Conservation (phyloP, 768 basidiomycete species). For the Rhizopogon roseolus region DNA sequence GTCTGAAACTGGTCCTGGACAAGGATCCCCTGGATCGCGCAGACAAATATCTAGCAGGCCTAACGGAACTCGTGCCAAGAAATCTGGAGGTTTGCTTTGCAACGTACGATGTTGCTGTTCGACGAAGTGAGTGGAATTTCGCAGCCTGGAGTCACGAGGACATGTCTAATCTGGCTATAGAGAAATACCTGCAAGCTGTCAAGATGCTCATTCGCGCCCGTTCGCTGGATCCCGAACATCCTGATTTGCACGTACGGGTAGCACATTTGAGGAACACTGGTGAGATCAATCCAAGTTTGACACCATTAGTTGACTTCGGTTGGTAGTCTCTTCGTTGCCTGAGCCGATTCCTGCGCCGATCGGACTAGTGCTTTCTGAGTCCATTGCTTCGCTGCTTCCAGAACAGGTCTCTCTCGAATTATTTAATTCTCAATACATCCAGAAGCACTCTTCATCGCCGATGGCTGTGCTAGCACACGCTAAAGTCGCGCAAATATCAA, state of each 20-base stretch:
- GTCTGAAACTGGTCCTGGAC: constrained; percentile 59
- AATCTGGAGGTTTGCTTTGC: constrained; percentile 70
- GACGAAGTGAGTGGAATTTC: constrained; percentile 58
- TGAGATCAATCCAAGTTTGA: constrained; percentile 23
- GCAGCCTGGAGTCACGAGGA: not conserved
- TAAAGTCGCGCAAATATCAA: constrained; percentile 44
- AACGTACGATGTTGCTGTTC: constrained; percentile 76
- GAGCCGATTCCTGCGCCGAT: constrained; percentile 42
- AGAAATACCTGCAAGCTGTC: constrained; percentile 76
- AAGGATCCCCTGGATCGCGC: constrained; percentile 73
- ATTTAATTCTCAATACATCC: constrained; percentile 74
- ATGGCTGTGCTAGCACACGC: constrained; percentile 61
- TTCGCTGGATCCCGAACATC: constrained; percentile 46
- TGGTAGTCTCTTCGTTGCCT: constrained; percentile 39
- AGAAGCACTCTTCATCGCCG: constrained; percentile 48
- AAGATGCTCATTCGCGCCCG: constrained; percentile 59
- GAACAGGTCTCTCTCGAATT: constrained; percentile 53
- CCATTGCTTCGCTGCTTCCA: constrained; percentile 50
- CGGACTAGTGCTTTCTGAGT: constrained; percentile 43
- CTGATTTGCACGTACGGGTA: constrained; percentile 69
- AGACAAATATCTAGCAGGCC: constrained; percentile 59
- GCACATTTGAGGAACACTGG: constrained; percentile 58
- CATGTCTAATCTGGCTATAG: constrained; percentile 31
- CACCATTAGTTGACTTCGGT: constrained; percentile 1
- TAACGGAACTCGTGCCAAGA: constrained; percentile 46